Evolutionary conservation across 2,329 filamentous ascomycete genomes (phyloP), one percentile per base, ranked within the genome.

Genomic region (Penicillium sclerotiorum): DNA sequence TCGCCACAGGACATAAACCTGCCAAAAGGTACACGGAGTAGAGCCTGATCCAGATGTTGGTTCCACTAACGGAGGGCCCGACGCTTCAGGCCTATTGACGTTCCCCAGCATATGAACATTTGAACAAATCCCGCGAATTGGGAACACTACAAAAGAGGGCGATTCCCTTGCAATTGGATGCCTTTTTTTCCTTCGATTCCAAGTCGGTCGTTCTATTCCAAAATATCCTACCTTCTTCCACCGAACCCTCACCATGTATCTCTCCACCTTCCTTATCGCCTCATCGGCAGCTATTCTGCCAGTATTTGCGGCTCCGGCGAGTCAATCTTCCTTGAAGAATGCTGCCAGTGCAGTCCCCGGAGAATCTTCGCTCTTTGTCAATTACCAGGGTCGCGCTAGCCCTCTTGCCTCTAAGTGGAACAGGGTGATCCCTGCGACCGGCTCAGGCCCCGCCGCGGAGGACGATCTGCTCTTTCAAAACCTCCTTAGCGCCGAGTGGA

Each of bases 391-490:
- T 15, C 46, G 49, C 27, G 33, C 47, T 17, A 44, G 47, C 5
- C 50, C 50, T 17, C 43, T 53, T 6, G 43, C 46, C 5, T 28
- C 39, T 13, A 15, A 50, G 20, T 50, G 46, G 18, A 25, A 22
- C 35, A 41, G 36, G 22, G 37, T 30, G 41, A 43, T 47, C 28
- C 33, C 43, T 4, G 39, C 47, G 17, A 50, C 50, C 11, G 47
- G 43, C 2, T 35, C 46, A 4, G 47, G 49, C 11, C 22, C 40
- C 4, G 13, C 44, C 6, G 39, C 33, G 5, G 7, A 13, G 9
- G 74, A 77, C 40, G 74, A 77, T 47, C 51, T 69, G 8, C 66
- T 77, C 11, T 77, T 70, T 58, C 75, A 77, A 57, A 77, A 77
- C 49, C 65, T 78, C 2, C 64, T 76, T 1, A 59, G 63, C 20